Base-by-base conservation (phyloP, 2,329 filamentous ascomycete species). In the Furcasterigmium furcatum region DNA sequence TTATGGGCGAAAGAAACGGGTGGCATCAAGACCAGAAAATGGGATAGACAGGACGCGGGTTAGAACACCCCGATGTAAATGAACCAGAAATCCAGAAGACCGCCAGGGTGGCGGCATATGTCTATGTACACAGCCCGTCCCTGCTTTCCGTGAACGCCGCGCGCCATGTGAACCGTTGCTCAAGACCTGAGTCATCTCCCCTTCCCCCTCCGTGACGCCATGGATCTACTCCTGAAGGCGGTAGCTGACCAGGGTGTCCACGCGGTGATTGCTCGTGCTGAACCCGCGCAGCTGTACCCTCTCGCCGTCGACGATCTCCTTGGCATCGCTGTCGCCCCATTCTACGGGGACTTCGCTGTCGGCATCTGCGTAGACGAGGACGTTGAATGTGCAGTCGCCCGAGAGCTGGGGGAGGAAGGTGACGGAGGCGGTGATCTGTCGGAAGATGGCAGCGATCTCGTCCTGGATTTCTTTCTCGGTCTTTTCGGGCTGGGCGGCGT, bases 261-360 rank as follows among this genome's bases (percentile, higher is more conserved):
- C 92, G 20, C 88, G 82, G 66, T 99, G 94, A 58, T 85, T 96
- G 54, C 86, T 91, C 14, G 94, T 99, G 67, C 91, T 96, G 72
- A 97, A 99, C 54, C 92, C 95, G 49, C 94, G 80, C 61, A 99
- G 72, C 71, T 96, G 91, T 24, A 99, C 94, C 62, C 94, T 91
- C 74, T 99, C 94, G 35, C 89, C 92, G 58, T 94, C 88, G 62
- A 85, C 76, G 53, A 99, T 96, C 74, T 99, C 94, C 72, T 96
- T 96, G 45, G 92, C 91, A 66, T 97, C 94, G 56, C 90, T 96
- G 70, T 99, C 94, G 39, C 94, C 94, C 94, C 94, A 99, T 66
- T 99, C 94, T 47, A 99, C 85, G 4, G 94, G 94, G 13, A 99
- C 94, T 40, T 97, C 92, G 47, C 88, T 94, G 67, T 97, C 91